Conservation (phyloP, 2,329 filamentous ascomycete species). For the Teratosphaeria zuluensis region DNA sequence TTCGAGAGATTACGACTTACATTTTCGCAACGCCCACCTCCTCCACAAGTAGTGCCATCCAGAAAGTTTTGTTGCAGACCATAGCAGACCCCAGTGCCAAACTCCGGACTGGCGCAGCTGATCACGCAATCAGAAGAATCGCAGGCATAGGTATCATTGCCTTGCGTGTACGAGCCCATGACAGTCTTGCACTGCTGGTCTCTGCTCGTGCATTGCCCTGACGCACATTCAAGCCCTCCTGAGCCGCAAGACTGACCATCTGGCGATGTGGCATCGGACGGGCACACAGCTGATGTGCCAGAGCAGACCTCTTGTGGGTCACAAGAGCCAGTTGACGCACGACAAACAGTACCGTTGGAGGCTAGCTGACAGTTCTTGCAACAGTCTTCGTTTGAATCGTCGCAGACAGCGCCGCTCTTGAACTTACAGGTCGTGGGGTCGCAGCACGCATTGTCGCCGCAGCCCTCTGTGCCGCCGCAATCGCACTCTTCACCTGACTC, state of each 20-base stretch:
- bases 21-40: constrained; percentile 68
- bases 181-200: constrained; percentile 80
- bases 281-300: constrained; percentile 64
- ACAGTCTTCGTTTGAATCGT: constrained; percentile 77
- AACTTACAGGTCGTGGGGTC: constrained; percentile 81
- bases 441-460: constrained; percentile 71
- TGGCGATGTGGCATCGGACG: constrained; percentile 56
- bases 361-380: constrained; percentile 64
- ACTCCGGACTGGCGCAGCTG: constrained; percentile 62
- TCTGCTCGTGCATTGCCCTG: constrained; percentile 87
- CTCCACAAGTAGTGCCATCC: constrained; percentile 77
- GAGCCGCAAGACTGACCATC: constrained; percentile 64
- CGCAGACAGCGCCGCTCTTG: constrained; percentile 63
- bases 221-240: constrained; percentile 65
- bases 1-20: constrained; percentile 29
- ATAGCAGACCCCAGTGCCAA: constrained; percentile 58
- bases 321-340: constrained; percentile 67
- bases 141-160: constrained; percentile 74
- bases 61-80: constrained; percentile 83
- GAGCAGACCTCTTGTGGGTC: constrained; percentile 78
- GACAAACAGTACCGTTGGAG: constrained; percentile 62
- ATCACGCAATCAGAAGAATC: constrained; percentile 62
- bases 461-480: constrained; percentile 69
- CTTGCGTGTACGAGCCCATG: constrained; percentile 63
- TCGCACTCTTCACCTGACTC: constrained; percentile 92